Percentiles rank a stretch among this genome's conserved stretches.
These are phyloP conservation scores for Talaromyces thailandensis DNA, from an alignment of 495 filamentous ascomycete species.

Conservation along the genomic window DNA sequence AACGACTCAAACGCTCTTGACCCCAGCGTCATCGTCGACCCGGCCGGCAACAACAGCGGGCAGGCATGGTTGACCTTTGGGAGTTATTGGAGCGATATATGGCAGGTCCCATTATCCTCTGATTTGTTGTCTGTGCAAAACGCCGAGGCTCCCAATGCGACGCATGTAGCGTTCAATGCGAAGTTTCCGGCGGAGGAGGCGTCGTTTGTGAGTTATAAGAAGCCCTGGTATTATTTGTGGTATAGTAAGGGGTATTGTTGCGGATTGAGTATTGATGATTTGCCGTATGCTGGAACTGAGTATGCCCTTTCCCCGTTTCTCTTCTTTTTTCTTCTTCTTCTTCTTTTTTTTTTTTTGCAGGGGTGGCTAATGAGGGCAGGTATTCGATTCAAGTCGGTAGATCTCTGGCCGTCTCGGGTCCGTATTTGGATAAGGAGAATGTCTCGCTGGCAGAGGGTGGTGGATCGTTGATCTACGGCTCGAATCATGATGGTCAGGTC, in stretches of 20 bases:
- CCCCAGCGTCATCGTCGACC: constrained; percentile 46
- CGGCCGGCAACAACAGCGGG: constrained; percentile 17
- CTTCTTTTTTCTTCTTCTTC: neutral
- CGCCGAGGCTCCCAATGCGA: constrained; percentile 30
- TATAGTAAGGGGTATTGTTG: constrained; percentile 65
- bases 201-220: constrained; percentile 46
- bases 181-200: constrained; percentile 45
- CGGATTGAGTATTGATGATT: constrained; percentile 31
- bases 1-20: constrained; percentile 67
- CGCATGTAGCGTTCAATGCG: constrained; percentile 29
- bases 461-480: constrained; percentile 35
- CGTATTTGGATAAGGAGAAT: constrained; percentile 32
- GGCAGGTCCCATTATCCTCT: constrained; percentile 48
- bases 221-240: constrained; percentile 61
- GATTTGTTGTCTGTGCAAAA: constrained; percentile 30
- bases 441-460: constrained; percentile 25
- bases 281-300: constrained; percentile 49
- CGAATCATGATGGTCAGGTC: constrained; percentile 30
- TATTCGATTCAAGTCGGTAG: constrained; percentile 38
- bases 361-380: constrained; percentile 9
- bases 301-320: constrained; percentile 24
- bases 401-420: constrained; percentile 24
- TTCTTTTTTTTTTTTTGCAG: too few relatives aligned
- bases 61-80: constrained; percentile 56
- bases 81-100: constrained; percentile 65